Evolutionary conservation across 805 yeast species (phyloP).

Genomic region (Yarrowia sp.): DNA sequence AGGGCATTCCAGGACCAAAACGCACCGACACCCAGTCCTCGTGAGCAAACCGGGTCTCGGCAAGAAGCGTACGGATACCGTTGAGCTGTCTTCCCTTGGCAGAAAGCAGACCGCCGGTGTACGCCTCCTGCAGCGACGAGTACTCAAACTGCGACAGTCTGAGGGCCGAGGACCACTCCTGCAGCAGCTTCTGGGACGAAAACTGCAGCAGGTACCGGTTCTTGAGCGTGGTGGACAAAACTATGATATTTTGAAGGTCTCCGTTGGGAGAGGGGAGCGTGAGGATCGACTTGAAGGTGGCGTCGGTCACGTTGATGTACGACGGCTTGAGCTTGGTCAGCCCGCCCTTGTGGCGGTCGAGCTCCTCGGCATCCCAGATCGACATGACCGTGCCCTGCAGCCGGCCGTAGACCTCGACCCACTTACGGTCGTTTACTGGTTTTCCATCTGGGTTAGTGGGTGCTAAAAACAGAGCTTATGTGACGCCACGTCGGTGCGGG

Average conservation of each 20-base stretch:
- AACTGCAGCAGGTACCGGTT: constrained; percentile 86
- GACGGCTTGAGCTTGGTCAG: constrained; percentile 74
- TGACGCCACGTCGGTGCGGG: constrained; percentile 10
- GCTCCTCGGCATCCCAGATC: constrained; percentile 73
- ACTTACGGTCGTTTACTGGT: constrained; percentile 69
- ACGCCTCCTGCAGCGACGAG: constrained; percentile 87
- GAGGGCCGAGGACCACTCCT: constrained; percentile 83
- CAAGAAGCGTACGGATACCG: constrained; percentile 83
- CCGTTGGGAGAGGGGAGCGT: constrained; percentile 69
- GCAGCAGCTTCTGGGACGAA: constrained; percentile 66
- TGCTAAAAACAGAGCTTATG: background rate
- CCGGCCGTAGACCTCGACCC: constrained; percentile 94
- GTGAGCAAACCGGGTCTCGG: constrained; percentile 83
- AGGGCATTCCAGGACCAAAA: constrained; percentile 97
- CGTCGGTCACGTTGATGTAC: constrained; percentile 90
- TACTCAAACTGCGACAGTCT: constrained; percentile 82
- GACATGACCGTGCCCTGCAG: constrained; percentile 90
- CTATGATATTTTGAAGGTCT: constrained; percentile 75
- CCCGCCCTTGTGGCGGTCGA: constrained; percentile 61
- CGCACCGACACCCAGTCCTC: constrained; percentile 96
- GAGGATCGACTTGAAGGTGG: constrained; percentile 77
- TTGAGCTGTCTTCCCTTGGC: constrained; percentile 89
- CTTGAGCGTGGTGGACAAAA: constrained; percentile 91
- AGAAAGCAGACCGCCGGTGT: constrained; percentile 90
- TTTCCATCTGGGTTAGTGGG: constrained; percentile 70